Conservation (phyloP, 306 rosid genomes). For the Trichosanthes truncata region DNA sequence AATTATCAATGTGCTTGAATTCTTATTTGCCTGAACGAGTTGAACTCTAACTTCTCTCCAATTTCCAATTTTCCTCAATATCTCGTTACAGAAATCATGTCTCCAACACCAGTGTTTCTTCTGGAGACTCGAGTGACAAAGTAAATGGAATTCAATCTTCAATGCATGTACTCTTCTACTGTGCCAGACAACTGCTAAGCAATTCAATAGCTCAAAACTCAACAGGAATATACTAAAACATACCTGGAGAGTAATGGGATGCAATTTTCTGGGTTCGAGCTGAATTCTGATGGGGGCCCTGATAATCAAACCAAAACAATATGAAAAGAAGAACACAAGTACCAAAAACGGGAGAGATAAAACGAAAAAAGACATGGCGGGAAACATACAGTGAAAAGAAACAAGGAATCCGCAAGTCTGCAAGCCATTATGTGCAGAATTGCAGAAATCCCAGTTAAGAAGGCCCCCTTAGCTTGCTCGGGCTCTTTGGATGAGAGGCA, state of each 20-base stretch:
- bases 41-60: not conserved
- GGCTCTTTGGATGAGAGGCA: not conserved
- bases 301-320: conserved; percentile 15
- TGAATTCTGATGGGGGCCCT: conserved; percentile 50
- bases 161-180: not conserved
- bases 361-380: not conserved
- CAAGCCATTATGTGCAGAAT: conserved; percentile 50
- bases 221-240: not conserved
- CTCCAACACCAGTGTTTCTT: not conserved
- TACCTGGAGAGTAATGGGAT: conserved; percentile 45
- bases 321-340: not conserved
- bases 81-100: not conserved
- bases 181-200: not conserved
- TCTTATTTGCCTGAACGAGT: not conserved
- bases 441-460: conserved; percentile 17
- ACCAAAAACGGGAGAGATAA: not conserved
- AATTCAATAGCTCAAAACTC: not conserved
- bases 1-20: not conserved
- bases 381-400: conserved; percentile 41
- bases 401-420: conserved; percentile 48
- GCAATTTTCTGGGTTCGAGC: conserved; percentile 27
- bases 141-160: not conserved
- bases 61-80: not conserved
- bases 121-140: not conserved
- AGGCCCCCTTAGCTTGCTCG: conserved; percentile 9